Evolutionary conservation across 495 filamentous ascomycete species (phyloP), one percentile per base, ranked within the genome.

Genomic region (Patellaria atrata): DNA sequence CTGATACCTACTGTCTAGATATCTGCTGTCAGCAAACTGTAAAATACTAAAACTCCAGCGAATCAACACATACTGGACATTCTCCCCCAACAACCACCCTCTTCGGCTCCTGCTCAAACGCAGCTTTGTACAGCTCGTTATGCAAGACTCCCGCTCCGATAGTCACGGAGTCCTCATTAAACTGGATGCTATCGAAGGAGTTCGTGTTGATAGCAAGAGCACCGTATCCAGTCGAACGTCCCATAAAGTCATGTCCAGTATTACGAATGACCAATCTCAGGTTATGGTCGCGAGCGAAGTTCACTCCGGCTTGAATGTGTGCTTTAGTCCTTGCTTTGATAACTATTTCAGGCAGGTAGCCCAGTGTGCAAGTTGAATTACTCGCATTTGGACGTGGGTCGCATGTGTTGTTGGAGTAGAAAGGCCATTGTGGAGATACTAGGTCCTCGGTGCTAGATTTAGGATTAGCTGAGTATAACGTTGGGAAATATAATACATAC

Each of bases 81-180:
- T 64, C 61, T 2, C 62, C 65, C 11, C 65, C 70, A 5, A 75
- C 62, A 10, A 63, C 59, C 4, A 59, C 64, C 22, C 68, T 54
- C n/a, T 61, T 63, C 15, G 38, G 38, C 13, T n/a, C 35, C 23
- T 60, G 35, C 19, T 58, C 48, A 20, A 64, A 36, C 10, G 63
- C 68, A 5, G 54, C 52, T 14, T 56, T 38, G 29, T 75, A 70
- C 7, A 72, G 49, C 32, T 72, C 65, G 15, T 46, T 38, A 0
- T 57, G 72, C 35, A 70, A 56, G 5, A 72, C 59, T 26, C 71
- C 73, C n/a, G 71, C 57, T 3, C 71, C 70, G 36, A 74, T 51
- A 42, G 68, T 71, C 32, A 73, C 55, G 11, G 67, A 68, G 0
- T 64, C 52, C 0, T 70, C 68, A 2, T 37, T 49, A 27, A 43